A percentile compares a stretch with the other conserved stretches of the same genome.
Conservation (phyloP, 2,329 filamentous ascomycete genomes). For the Alternaria sp. region DNA sequence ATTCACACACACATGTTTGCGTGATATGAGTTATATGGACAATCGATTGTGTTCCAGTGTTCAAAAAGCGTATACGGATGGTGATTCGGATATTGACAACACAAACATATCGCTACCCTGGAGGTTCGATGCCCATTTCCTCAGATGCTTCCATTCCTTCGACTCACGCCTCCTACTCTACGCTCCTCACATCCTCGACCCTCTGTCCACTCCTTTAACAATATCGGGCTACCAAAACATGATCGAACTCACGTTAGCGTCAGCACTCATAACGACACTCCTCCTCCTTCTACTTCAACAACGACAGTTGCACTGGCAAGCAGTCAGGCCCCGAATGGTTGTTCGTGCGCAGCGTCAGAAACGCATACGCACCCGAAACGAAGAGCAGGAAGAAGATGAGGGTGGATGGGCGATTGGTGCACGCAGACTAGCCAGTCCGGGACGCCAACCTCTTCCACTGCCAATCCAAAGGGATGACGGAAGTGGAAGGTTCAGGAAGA, state of each 20-base stretch:
- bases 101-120: too few species aligned
- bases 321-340: accelerated
- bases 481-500: too few species aligned
- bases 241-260: neutral
- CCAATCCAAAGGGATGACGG: too few species aligned
- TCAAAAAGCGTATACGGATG: too few species aligned
- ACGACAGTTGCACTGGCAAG: neutral
- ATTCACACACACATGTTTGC: too few species aligned
- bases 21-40: too few species aligned
- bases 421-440: neutral
- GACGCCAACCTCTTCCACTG: too few species aligned
- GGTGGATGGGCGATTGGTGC: neutral
- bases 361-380: neutral
- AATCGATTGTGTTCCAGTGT: accelerated
- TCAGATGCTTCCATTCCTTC: neutral
- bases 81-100: too few species aligned
- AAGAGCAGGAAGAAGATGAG: neutral
- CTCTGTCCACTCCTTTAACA: too few species aligned
- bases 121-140: neutral
- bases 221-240: neutral
- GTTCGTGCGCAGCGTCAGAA: neutral
- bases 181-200: neutral
- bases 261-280: neutral
- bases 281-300: neutral
- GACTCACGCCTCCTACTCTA: accelerated